phyloP scores from a whole-genome alignment of 192 early-diverging fungal genomes.

The Umbelopsis vinacea region DNA sequence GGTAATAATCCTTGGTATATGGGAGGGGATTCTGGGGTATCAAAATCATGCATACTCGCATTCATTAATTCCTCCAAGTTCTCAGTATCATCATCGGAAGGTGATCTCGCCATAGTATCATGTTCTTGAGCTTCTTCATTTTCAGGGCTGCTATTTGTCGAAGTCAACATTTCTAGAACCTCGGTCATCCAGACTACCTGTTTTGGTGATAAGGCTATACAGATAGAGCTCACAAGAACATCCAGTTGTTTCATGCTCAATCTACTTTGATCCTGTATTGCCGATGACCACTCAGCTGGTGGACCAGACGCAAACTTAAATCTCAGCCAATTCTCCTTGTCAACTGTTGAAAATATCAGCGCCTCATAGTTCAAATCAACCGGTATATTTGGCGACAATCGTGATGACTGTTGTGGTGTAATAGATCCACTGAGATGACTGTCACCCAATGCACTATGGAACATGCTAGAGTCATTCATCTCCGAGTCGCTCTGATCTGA shows the following conservation, averaged over 20 bases:
- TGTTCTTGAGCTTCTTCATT: background rate
- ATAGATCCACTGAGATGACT: conserved; percentile 28
- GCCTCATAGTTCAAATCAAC: conserved; percentile 37
- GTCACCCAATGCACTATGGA: conserved; percentile 10
- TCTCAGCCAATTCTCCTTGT: conserved; percentile 49
- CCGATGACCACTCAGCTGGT: conserved; percentile 9
- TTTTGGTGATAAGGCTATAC: conserved; percentile 40
- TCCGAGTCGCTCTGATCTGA: conserved; percentile 2
- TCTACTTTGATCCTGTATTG: conserved; percentile 5
- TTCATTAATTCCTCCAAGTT: conserved; percentile 2
- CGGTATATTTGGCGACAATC: background rate
- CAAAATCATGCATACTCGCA: background rate
- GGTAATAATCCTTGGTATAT: background rate
- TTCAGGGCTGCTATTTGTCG: background rate
- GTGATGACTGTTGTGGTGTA: conserved; percentile 14
- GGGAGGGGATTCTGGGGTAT: background rate
- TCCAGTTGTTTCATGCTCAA: conserved; percentile 45
- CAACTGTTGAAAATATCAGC: conserved; percentile 50
- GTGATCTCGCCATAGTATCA: background rate
- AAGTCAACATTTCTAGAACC: conserved; percentile 7
- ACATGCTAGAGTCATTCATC: conserved; percentile 17
- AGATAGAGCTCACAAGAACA: conserved; percentile 43
- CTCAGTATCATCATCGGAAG: background rate
- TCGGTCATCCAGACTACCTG: conserved; percentile 53
- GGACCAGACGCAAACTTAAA: conserved; percentile 48